A percentile compares a stretch with the other conserved stretches of the same genome.
These are phyloP conservation scores for Pseudozyma thailandica DNA, from an alignment of 1,284 basidiomycete genomes.

Conservation along the genomic window DNA sequence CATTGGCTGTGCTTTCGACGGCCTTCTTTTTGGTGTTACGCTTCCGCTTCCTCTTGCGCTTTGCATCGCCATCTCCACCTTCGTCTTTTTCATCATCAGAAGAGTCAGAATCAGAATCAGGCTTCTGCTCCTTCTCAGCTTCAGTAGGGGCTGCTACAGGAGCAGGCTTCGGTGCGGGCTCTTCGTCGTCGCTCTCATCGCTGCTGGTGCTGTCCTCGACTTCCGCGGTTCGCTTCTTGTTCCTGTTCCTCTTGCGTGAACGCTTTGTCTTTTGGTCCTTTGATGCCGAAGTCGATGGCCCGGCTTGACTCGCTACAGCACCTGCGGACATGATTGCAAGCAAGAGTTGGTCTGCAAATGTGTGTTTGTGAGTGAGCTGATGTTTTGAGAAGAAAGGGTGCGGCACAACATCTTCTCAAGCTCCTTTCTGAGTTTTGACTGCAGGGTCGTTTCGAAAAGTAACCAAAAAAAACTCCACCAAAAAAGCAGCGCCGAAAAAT, in stretches of 20 bases:
- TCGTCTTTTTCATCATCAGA: slow-evolving; percentile 15
- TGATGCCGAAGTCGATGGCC: slow-evolving; percentile 17
- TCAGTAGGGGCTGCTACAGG: background rate
- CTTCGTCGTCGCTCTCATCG: slow-evolving; percentile 29
- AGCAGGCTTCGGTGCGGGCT: slow-evolving; percentile 13
- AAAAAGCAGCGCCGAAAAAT: slow-evolving; percentile 18
- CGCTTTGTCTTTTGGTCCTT: slow-evolving; percentile 35
- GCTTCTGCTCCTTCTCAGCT: background rate
- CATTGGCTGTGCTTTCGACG: background rate
- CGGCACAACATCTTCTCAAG: background rate
- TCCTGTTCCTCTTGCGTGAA: slow-evolving; percentile 29
- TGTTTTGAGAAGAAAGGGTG: background rate
- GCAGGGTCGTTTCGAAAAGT: background rate
- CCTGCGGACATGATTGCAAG: slow-evolving; percentile 7
- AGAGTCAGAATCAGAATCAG: slow-evolving; percentile 6
- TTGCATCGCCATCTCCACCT: slow-evolving; percentile 21
- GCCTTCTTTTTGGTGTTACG: slow-evolving; percentile 28
- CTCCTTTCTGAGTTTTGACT: background rate
- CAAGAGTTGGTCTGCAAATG: no score
- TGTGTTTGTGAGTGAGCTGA: background rate
- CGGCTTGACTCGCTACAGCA: slow-evolving; percentile 5
- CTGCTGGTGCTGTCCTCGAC: slow-evolving; percentile 29
- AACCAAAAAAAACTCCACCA: slow-evolving; percentile 19
- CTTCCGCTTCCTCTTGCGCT: slow-evolving; percentile 50
- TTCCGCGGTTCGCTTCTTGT: slow-evolving; percentile 41